phyloP scores from a whole-genome alignment of 2,329 filamentous ascomycete genomes.

The Aspergillus novoparasiticus region DNA sequence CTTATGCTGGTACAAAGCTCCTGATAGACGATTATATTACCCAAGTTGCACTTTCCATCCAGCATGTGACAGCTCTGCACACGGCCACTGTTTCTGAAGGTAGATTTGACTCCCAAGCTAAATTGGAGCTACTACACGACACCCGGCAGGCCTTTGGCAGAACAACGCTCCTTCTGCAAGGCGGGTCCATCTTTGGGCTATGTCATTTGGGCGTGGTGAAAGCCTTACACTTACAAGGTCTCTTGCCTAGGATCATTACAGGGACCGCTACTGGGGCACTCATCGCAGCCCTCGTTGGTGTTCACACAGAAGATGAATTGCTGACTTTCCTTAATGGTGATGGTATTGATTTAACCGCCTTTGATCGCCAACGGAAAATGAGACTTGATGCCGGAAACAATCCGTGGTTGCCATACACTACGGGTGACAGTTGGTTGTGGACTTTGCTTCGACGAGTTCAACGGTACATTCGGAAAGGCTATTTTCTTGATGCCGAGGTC shows the following conservation, averaged over 20 bases:
- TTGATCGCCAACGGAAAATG: constrained; percentile 52
- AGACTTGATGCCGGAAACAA: constrained; percentile 11
- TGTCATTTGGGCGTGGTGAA: constrained; percentile 91
- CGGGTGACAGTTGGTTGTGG: constrained; percentile 46
- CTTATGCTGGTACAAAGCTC: constrained; percentile 85
- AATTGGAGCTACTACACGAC: constrained; percentile 83
- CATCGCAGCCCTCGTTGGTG: constrained; percentile 83
- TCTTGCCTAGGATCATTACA: constrained; percentile 86
- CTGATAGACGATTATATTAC: constrained; percentile 90
- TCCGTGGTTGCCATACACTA: constrained; percentile 24
- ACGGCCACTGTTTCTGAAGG: constrained; percentile 54
- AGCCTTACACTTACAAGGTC: constrained; percentile 75
- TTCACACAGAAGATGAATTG: constrained; percentile 84
- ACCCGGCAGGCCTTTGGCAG: constrained; percentile 85
- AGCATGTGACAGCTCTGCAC: constrained; percentile 71
- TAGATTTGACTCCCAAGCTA: constrained; percentile 70
- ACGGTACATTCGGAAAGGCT: constrained; percentile 74
- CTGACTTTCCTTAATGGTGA: constrained; percentile 75
- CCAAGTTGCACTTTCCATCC: constrained; percentile 77
- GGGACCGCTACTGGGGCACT: constrained; percentile 88
- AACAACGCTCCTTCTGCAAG: constrained; percentile 82
- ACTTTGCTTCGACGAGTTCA: constrained; percentile 68
- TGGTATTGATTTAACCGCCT: constrained; percentile 80
- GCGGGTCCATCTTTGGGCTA: constrained; percentile 86
- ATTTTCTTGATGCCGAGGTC: constrained; percentile 79